Conservation (phyloP, 2,329 filamentous ascomycete genomes). For the Alternaria sp. region DNA sequence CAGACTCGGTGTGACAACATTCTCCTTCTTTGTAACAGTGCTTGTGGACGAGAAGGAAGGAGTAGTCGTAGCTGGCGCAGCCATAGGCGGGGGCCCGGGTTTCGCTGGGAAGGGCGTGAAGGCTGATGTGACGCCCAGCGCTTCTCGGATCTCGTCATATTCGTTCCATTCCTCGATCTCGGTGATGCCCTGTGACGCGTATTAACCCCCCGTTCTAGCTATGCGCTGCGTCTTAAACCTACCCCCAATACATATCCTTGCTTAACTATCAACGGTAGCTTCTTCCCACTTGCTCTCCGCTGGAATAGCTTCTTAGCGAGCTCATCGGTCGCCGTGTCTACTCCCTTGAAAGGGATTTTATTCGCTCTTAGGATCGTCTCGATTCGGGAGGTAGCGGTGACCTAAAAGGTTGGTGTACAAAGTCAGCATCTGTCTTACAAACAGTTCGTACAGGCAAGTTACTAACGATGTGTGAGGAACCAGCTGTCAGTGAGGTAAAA, state of each 20-base stretch:
- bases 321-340: constrained; percentile 90
- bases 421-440: too few relatives aligned
- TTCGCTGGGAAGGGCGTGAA: constrained; percentile 48
- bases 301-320: constrained; percentile 89
- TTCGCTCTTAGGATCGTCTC: constrained; percentile 97
- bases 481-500: constrained; percentile 94
- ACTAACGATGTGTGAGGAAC: constrained; percentile 82
- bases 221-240: constrained; percentile 53
- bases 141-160: constrained; percentile 90
- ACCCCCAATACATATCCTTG: constrained; percentile 86
- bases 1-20: constrained; percentile 29
- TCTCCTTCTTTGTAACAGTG: constrained; percentile 36
- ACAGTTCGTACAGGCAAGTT: too few relatives aligned
- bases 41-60: constrained; percentile 23
- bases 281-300: constrained; percentile 82
- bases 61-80: constrained; percentile 7
- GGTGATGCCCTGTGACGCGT: constrained; percentile 74
- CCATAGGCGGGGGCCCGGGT: constrained; percentile 22
- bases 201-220: constrained; percentile 13
- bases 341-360: constrained; percentile 88
- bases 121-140: constrained; percentile 64
- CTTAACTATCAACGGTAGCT: constrained; percentile 88
- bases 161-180: constrained; percentile 99
- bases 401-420: too few relatives aligned
- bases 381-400: constrained; percentile 92